Base-by-base conservation (phyloP, 345 rosid species). In the Citrus hindsii region DNA sequence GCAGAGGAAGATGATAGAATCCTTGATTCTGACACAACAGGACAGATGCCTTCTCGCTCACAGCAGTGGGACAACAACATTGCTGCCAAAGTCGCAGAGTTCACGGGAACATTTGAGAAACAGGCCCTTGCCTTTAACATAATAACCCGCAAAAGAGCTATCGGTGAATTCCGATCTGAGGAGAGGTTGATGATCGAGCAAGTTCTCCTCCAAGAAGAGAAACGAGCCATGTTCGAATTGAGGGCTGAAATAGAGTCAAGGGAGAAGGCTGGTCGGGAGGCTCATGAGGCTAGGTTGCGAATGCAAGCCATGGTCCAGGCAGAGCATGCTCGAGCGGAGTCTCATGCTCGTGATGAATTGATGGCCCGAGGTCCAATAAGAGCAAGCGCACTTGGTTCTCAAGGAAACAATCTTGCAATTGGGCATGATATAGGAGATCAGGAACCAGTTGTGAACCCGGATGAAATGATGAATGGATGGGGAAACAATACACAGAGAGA, bases 391-490 rank as follows among this genome's bases (percentile, higher is more conserved):
- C 81, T 87, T 21, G 91, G 90, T 75, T 90, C 88, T 8, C 90
- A 89, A 58, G 93, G 86, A 27, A 82, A 78, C 21, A 85, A 55
- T 84, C 78, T 89, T 69, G 84, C 80, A 27, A 79, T 90, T 12
- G 90, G 89, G 74, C 94, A 91, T 51, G 96, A 91, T 76, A 81
- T 96, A 86, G 91, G 87, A 74, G 97, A 86, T 64, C 92, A 89
- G 72, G 87, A 85, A 24, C 93, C 87, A 9, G 75, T 78, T 35
- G 80, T 86, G 67, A 88, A 89, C 81, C 97, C 91, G 0, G 91
- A 92, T 30, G 97, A 90, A 84, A 90, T 96, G 93, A 92, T 94
- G 91, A 97, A 94, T 80, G 94, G 97, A 28, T 92, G 94, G 97
- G 91, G 90, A 77, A 92, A 82, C 84, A 88, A 82, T 78, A 82